Evolutionary conservation across 257 asterid species (phyloP).

Genomic region (Przewalskia tangutica): DNA sequence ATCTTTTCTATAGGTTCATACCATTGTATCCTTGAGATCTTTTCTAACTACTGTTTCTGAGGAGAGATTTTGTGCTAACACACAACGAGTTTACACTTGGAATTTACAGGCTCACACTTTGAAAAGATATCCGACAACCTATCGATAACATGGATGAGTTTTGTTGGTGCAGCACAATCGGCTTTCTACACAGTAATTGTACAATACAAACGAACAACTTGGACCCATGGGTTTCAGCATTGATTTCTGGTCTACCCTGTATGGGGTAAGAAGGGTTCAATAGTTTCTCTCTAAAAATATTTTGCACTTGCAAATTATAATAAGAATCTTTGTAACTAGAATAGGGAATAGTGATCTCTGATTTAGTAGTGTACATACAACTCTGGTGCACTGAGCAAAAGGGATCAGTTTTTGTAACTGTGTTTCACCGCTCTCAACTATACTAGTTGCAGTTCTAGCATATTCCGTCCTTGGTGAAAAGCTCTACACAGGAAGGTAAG

Average conservation of each 20-base stretch:
- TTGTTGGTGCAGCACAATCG: slow-evolving; percentile 77
- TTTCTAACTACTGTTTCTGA: neutral
- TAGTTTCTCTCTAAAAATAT: neutral
- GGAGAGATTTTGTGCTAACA: neutral
- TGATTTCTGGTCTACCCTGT: slow-evolving; percentile 64
- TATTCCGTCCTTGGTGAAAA: slow-evolving; percentile 62
- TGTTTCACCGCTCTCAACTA: slow-evolving; percentile 61
- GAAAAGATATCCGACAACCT: slow-evolving; percentile 68
- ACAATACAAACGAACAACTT: slow-evolving; percentile 39
- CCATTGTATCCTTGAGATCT: too few species aligned
- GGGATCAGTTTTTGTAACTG: slow-evolving; percentile 73
- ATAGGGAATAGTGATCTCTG: slow-evolving; percentile 65
- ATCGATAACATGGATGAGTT: slow-evolving; percentile 56
- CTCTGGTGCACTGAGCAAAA: slow-evolving; percentile 63
- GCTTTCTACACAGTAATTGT: slow-evolving; percentile 52
- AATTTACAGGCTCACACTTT: slow-evolving; percentile 45
- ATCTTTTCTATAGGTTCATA: too few species aligned
- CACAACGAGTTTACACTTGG: neutral
- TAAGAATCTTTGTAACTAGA: neutral
- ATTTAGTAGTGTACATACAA: slow-evolving; percentile 37
- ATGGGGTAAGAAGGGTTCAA: slow-evolving; percentile 38
- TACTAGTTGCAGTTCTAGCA: slow-evolving; percentile 44
- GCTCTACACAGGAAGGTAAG: slow-evolving; percentile 59
- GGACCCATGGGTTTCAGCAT: slow-evolving; percentile 60
- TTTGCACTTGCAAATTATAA: neutral